Base-by-base conservation (phyloP, 208 protist genomes). In the Trypanosoma congolense region DNA sequence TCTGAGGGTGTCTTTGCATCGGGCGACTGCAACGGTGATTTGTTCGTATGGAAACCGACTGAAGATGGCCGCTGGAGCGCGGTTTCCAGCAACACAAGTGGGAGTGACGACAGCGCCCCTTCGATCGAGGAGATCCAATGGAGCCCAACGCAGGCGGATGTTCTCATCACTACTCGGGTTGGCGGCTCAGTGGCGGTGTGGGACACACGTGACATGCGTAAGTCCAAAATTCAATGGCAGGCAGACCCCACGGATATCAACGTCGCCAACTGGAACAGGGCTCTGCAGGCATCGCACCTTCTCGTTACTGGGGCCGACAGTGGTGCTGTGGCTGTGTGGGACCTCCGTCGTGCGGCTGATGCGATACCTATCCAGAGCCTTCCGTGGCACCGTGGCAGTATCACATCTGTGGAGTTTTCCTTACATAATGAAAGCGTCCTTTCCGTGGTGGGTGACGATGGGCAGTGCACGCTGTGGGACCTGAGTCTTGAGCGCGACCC, bases 41-140 rank as follows among this genome's bases (percentile, higher is more conserved):
- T 99, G 21, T 92, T 87, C 51, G 59, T 98, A 21, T 97, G 80
- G 89, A 72, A 88, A 51, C 70, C 77, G 18, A 57, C 81, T 14
- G 81, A 86, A 16, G 80, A 77, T 53, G 90, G 88, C 24, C 73
- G 77, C 18, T 93, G 80, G 81, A 65, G 64, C 80, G 80, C 31
- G 65, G 90, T 56, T 35, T 74, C 65, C 57, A 77, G 84, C 68
- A 84, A 65, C 73, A 83, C 71, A n/a, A 55, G 9, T 2, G 46
- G 31, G 18, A 26, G 30, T 9, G 52, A 24, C 18, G 19, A 29
- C 2, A 69, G 61, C 2, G 67, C 56, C 24, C 57, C 70, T 36
- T 97, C 91, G 1, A 90, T 99, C 35, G 96, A 99, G 76, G 97
- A 99, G 73, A 82, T 99, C 16, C 87, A 97, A 66, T 98, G 96